A percentile compares a stretch with the other conserved stretches of the same genome.
phyloP scores from a whole-genome alignment of 2,329 filamentous ascomycete genomes.

The Didymellaceae sp. region DNA sequence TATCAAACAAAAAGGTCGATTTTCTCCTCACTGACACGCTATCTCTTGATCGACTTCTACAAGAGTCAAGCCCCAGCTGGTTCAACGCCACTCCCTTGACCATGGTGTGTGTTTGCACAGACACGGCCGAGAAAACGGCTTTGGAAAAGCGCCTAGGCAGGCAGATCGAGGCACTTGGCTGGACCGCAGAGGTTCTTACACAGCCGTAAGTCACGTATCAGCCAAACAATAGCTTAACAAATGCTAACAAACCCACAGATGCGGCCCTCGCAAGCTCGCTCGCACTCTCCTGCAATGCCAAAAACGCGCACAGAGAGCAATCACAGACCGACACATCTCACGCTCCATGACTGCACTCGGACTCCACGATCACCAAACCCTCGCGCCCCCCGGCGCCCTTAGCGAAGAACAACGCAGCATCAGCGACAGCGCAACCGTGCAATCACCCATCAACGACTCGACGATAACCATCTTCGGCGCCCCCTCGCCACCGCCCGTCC shows the following conservation, averaged over 20 bases:
- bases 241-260: conserved; percentile 19
- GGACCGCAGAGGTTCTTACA: conserved; percentile 34
- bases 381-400: conserved; percentile 19
- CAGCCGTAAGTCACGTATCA: conserved; percentile 31
- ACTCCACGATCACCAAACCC: conserved; percentile 18
- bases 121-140: conserved; percentile 34
- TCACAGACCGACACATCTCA: conserved; percentile 21
- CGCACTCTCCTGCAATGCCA: conserved; percentile 33
- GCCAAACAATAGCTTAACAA: no score
- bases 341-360: conserved; percentile 25
- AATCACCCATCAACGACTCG: conserved; percentile 1
- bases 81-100: conserved; percentile 25
- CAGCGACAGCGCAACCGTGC: conserved; percentile 23
- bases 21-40: conserved; percentile 37
- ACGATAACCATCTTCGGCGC: not conserved
- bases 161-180: conserved; percentile 34
- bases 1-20: conserved; percentile 23
- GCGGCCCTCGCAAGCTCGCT: conserved; percentile 38
- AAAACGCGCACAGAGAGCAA: conserved; percentile 24
- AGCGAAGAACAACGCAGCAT: conserved; percentile 29
- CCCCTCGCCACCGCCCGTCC: conserved; percentile 22
- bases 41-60: conserved; percentile 31
- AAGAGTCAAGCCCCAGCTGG: conserved; percentile 21
- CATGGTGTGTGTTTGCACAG: conserved; percentile 39
- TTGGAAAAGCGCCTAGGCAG: conserved; percentile 30